These are phyloP conservation scores for Alternaria triticina DNA, from an alignment of 2,329 filamentous ascomycete species.

Conservation along the genomic window DNA sequence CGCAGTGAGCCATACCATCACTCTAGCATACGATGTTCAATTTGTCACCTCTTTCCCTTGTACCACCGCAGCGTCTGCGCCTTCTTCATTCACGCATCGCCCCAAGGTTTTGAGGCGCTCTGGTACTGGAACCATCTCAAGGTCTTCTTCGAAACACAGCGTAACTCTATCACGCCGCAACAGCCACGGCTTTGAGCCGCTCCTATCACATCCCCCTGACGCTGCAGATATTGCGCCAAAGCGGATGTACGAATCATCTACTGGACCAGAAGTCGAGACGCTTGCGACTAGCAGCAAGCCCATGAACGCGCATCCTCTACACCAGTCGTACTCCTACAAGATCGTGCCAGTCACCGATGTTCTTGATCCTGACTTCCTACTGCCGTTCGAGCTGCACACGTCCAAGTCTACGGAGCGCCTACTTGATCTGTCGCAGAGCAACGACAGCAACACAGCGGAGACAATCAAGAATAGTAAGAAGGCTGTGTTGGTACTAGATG, in stretches of 20 bases:
- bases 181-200: conserved; percentile 44
- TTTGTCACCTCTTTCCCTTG: conserved; percentile 64
- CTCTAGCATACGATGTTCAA: conserved; percentile 58
- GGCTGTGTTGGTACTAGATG: conserved; percentile 53
- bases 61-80: conserved; percentile 48
- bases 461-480: conserved; percentile 27
- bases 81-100: conserved; percentile 18
- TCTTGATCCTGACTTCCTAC: conserved; percentile 32
- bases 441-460: conserved; percentile 16
- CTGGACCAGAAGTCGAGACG: conserved; percentile 14
- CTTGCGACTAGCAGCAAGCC: conserved; percentile 21
- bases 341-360: conserved; percentile 44
- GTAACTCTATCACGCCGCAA: conserved; percentile 36
- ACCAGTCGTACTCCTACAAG: conserved; percentile 47
- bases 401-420: conserved; percentile 23
- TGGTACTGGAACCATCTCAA: conserved; percentile 30
- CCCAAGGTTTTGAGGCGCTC: conserved; percentile 35
- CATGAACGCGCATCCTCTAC: conserved; percentile 49
- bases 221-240: conserved; percentile 34
- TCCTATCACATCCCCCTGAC: conserved; percentile 43
- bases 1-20: conserved; percentile 25
- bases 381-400: conserved; percentile 32
- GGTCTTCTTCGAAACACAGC: conserved; percentile 43
- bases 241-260: conserved; percentile 27
- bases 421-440: conserved; percentile 13